These are phyloP conservation scores for Cystofilobasidium capitatum DNA, from an alignment of 768 basidiomycete genomes.

Conservation along the genomic window DNA sequence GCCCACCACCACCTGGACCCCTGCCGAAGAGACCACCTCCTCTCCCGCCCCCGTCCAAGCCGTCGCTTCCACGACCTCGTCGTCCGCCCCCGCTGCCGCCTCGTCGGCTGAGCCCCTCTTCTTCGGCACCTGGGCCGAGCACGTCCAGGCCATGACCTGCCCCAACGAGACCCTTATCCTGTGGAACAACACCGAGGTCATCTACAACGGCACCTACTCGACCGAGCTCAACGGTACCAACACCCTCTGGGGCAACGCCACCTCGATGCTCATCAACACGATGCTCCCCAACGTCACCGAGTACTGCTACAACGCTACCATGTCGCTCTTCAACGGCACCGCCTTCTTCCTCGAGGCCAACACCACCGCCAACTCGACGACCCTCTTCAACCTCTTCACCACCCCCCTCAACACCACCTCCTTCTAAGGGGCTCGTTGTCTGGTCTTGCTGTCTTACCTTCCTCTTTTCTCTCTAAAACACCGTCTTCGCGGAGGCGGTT, in stretches of 20 bases:
- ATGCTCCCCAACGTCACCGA: slow-evolving; percentile 17
- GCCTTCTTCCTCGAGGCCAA: not conserved
- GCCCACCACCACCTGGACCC: not conserved
- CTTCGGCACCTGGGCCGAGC: slow-evolving; percentile 2
- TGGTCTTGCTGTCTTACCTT: no score
- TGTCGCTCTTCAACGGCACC: not conserved
- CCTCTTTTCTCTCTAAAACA: not conserved
- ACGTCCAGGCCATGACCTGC: slow-evolving; percentile 10
- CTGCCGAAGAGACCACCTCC: not conserved
- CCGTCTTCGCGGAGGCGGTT: not conserved
- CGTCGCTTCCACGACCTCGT: not conserved
- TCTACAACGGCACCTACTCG: slow-evolving; percentile 21
- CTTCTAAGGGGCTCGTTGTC: no score
- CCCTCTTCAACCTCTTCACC: not conserved
- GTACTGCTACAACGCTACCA: slow-evolving; percentile 1
- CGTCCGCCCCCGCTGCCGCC: slow-evolving; percentile 7
- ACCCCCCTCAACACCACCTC: not conserved
- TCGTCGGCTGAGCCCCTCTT: slow-evolving; percentile 3
- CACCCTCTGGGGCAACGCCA: slow-evolving; percentile 13
- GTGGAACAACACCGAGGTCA: slow-evolving; percentile 14
- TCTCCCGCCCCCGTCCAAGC: not conserved
- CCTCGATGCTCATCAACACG: slow-evolving; percentile 15
- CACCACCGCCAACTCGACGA: not conserved
- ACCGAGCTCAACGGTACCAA: slow-evolving; percentile 17
- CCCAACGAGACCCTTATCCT: slow-evolving; percentile 18